These are phyloP conservation scores for Zymoseptoria pseudotritici DNA, from an alignment of 2,329 filamentous ascomycete genomes.

Conservation along the genomic window DNA sequence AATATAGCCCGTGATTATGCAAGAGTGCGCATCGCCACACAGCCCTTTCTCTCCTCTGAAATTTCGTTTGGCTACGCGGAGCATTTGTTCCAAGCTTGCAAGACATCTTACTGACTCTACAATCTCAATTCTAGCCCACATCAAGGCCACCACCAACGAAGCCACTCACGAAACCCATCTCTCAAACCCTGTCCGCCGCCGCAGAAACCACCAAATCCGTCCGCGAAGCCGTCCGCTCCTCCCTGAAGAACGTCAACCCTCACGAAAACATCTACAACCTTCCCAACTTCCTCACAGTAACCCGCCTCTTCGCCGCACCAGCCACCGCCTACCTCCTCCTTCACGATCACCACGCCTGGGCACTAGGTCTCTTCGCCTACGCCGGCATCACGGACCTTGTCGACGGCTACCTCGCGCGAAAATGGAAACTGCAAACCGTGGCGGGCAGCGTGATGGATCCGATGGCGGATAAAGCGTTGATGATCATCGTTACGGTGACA, in stretches of 20 bases:
- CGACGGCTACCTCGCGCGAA: constrained; percentile 87
- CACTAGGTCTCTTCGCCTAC: constrained; percentile 81
- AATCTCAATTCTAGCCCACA: neutral
- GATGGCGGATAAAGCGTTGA: constrained; percentile 92
- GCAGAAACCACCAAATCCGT: constrained; percentile 25
- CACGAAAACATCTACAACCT: constrained; percentile 95
- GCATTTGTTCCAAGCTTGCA: neutral
- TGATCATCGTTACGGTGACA: constrained; percentile 86
- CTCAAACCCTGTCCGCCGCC: constrained; percentile 19
- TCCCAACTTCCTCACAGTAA: constrained; percentile 88
- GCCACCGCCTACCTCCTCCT: constrained; percentile 83
- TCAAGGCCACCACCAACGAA: constrained; percentile 1
- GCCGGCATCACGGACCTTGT: constrained; percentile 86
- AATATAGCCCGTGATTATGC: too few species aligned
- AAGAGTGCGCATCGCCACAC: too few species aligned
- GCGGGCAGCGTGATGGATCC: constrained; percentile 92
- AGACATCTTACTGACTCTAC: neutral
- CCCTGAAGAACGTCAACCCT: constrained; percentile 28
- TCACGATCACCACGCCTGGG: constrained; percentile 69
- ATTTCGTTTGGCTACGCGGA: too few species aligned
- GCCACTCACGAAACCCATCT: constrained; percentile 15
- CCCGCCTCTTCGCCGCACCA: constrained; percentile 74
- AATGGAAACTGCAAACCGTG: constrained; percentile 82
- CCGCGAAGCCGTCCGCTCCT: constrained; percentile 25
- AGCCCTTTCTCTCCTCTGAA: neutral